Evolutionary conservation across 1,284 basidiomycete genomes (phyloP), one percentile per base, ranked within the genome.

Genomic region (Marasmius fiardii): DNA sequence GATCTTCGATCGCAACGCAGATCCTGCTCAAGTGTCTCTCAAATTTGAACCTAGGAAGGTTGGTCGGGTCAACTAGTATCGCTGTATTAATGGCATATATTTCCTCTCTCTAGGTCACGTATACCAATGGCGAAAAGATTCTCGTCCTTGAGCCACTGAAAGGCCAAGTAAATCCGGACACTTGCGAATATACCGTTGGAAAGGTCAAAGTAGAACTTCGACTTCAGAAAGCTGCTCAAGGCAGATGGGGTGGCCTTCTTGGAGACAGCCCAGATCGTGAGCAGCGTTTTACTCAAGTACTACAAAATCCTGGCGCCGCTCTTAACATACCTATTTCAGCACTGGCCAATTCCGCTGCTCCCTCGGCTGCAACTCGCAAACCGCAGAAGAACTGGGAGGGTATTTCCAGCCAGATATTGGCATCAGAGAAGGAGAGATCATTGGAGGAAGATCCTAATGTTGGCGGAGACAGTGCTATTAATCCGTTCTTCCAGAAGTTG

Each of bases 131-230:
- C 57, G 84, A 88, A 47, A 87, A 85, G 63, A 68, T 66, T 26
- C 77, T 88, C 45, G 71, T 76, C 7, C 74, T 95, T 21, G 81
- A 88, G 56, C 94, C 93, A 11, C 77, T 97, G 11, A 89, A 87
- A 63, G 90, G 90, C 48, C 83, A 86, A 67, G 92, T 97, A 63
- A 80, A 88, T 64, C 74, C 87, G 0, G 74, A 77, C 20, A 74
- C 77, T 58, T 83, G 84, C 63, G 77, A 78, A 21, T 89, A 76
- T 69, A 82, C 83, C 3, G 85, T 95, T 14, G 82, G 92, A 11
- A 88, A 88, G 63, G 85, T 93, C 61, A 97, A 97, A 70, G 80
- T 95, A 51, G 93, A 93, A 68, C 69, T 91, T 51, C 78, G 80
- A 20, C 75, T 93, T 23, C 72, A 65, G 33, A 95, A 94, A 71